A percentile compares a stretch with the other conserved stretches of the same genome.
Evolutionary conservation across 495 filamentous ascomycete species (phyloP).

Genomic region (Talaromyces proteolyticus): DNA sequence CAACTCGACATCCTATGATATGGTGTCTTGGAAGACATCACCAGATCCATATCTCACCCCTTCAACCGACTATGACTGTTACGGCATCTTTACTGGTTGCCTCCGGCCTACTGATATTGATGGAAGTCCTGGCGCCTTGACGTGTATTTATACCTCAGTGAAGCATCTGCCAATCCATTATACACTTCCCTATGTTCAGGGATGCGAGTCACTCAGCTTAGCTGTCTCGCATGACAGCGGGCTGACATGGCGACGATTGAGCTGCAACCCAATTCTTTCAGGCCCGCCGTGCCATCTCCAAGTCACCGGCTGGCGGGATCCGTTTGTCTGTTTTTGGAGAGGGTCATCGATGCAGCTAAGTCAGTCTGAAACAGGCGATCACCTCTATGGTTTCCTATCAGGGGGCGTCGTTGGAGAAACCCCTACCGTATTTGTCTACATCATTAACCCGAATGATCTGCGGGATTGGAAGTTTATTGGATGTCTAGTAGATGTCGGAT

Average conservation of each 20-base stretch:
- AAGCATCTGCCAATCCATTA: conserved; percentile 44
- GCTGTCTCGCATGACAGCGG: conserved; percentile 45
- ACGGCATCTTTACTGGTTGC: conserved; percentile 49
- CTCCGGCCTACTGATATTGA: conserved; percentile 34
- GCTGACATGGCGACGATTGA: conserved; percentile 40
- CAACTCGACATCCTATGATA: conserved; percentile 31
- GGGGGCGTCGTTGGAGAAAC: conserved; percentile 43
- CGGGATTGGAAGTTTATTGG: conserved; percentile 47
- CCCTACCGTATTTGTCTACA: conserved; percentile 47
- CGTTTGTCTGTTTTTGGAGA: conserved; percentile 39
- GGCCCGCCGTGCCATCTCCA: conserved; percentile 35
- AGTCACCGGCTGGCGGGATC: conserved; percentile 52
- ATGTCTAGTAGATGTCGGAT: conserved; percentile 34
- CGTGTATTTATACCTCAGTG: conserved; percentile 47
- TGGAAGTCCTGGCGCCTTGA: conserved; percentile 34
- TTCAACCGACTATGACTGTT: conserved; percentile 36
- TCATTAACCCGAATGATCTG: conserved; percentile 38
- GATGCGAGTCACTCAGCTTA: conserved; percentile 44
- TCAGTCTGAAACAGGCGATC: conserved; percentile 12
- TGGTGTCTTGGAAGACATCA: conserved; percentile 36
- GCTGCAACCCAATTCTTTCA: conserved; percentile 43
- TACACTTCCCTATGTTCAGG: conserved; percentile 36
- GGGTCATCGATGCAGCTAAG: conserved; percentile 24
- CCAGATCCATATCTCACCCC: conserved; percentile 26
- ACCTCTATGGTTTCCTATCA: conserved; percentile 47